Conservation (phyloP, 108 stramenopile species). For the Aurantiochytrium sp. region DNA sequence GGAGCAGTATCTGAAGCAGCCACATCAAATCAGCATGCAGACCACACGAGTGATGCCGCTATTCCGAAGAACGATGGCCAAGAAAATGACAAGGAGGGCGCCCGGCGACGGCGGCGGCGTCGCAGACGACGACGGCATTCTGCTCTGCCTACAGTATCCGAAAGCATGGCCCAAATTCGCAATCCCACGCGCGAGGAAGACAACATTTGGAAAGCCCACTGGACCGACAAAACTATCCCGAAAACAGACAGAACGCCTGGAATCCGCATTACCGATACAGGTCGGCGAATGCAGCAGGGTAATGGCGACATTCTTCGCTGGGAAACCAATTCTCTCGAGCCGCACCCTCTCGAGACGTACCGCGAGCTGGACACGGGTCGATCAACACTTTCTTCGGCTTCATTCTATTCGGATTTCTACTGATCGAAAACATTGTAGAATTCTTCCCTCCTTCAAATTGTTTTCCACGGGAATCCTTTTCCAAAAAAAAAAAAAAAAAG, state of each 20-base stretch:
- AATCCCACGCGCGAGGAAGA: not conserved
- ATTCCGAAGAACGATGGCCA: not conserved
- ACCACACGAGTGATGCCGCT: not conserved
- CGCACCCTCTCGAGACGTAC: not conserved
- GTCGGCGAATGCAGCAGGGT: not conserved
- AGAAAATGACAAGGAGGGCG: not conserved
- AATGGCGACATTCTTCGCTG: not conserved
- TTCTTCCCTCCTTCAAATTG: too few species aligned
- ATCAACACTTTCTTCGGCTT: not conserved
- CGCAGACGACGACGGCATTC: not conserved
- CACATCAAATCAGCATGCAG: too few species aligned
- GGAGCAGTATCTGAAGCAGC: too few species aligned
- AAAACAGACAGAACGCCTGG: not conserved
- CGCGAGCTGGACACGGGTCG: not conserved
- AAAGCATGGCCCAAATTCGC: not conserved
- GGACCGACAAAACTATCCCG: not conserved
- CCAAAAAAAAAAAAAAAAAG: too few species aligned
- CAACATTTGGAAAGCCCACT: not conserved
- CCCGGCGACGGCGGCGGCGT: not conserved
- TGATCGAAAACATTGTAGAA: too few species aligned
- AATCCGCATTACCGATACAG: not conserved
- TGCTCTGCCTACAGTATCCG: not conserved
- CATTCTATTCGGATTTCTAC: not conserved
- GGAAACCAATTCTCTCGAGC: not conserved
- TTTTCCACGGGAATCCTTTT: too few species aligned